Evolutionary conservation across 352 stramenopile genomes (phyloP).

Genomic region (Phytopythium delawarense): DNA sequence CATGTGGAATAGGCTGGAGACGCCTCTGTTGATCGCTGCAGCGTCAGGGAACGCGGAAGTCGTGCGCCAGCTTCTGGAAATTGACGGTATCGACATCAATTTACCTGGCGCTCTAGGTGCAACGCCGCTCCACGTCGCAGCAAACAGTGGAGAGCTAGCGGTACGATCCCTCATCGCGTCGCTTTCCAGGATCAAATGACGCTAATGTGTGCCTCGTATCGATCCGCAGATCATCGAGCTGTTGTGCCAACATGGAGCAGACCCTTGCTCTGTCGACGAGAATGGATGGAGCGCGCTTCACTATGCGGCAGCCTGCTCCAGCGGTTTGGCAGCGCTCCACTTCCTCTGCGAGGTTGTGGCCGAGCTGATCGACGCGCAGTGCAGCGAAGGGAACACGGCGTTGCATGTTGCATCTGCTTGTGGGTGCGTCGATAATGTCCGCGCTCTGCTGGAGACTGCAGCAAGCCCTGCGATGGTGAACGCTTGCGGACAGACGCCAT

Average conservation of each 20-base stretch:
- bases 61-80: conserved; percentile 20
- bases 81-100: conserved; percentile 30
- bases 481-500: conserved; percentile 33
- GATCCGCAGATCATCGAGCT: conserved; percentile 38
- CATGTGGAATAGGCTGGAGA: conserved; percentile 17
- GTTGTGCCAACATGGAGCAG: conserved; percentile 34
- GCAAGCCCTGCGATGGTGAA: conserved; percentile 47
- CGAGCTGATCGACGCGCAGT: conserved; percentile 45
- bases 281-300: conserved; percentile 66
- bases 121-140: conserved; percentile 53
- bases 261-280: conserved; percentile 29
- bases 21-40: conserved; percentile 43
- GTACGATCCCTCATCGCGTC: conserved; percentile 8
- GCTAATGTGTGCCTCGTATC: neutral
- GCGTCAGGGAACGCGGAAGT: conserved; percentile 42
- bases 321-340: conserved; percentile 32
- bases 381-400: conserved; percentile 50
- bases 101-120: conserved; percentile 37
- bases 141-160: conserved; percentile 48
- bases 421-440: conserved; percentile 45
- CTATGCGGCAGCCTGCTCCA: conserved; percentile 45
- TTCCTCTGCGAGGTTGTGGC: conserved; percentile 52
- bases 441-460: conserved; percentile 49
- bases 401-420: conserved; percentile 61
- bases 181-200: neutral